Conservation (phyloP, 2,329 filamentous ascomycete species). For the Claviceps sp. region DNA sequence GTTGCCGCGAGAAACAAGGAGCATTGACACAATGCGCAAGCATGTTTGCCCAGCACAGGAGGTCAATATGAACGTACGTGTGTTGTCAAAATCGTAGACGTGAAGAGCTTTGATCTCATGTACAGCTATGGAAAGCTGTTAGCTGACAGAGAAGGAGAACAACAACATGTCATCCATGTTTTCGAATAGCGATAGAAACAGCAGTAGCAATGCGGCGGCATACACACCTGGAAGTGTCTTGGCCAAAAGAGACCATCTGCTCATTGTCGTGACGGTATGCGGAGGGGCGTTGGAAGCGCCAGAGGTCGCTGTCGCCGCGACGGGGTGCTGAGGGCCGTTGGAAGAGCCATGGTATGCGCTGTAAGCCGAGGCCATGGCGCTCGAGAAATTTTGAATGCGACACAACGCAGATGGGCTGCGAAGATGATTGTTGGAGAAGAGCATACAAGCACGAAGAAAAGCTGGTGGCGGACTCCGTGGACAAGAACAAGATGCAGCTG, state of each 20-base stretch:
- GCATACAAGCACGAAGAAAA: background rate
- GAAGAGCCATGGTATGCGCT: conserved; percentile 23
- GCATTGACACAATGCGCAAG: too few species aligned
- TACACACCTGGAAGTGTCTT: conserved; percentile 54
- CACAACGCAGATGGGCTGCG: conserved; percentile 11
- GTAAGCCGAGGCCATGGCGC: conserved; percentile 27
- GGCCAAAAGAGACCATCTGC: conserved; percentile 70
- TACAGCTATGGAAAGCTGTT: conserved; percentile 28
- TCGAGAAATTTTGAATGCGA: conserved; percentile 9
- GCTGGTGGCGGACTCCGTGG: background rate
- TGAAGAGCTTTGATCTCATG: conserved; percentile 68
- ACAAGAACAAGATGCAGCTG: too few species aligned
- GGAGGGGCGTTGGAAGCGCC: conserved; percentile 18
- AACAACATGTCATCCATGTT: background rate
- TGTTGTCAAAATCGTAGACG: conserved; percentile 98
- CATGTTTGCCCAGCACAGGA: background rate
- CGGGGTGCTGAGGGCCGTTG: conserved; percentile 31
- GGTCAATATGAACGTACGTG: conserved; percentile 49
- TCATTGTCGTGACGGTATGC: conserved; percentile 58
- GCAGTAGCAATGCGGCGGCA: background rate
- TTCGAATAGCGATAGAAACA: too few species aligned
- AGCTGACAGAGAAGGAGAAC: background rate
- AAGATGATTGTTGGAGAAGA: conserved; percentile 10
- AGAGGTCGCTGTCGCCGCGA: conserved; percentile 40
- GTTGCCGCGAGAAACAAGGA: too few species aligned